Conservation (phyloP, 768 basidiomycete species). For the Hypsizygus marmoreus region DNA sequence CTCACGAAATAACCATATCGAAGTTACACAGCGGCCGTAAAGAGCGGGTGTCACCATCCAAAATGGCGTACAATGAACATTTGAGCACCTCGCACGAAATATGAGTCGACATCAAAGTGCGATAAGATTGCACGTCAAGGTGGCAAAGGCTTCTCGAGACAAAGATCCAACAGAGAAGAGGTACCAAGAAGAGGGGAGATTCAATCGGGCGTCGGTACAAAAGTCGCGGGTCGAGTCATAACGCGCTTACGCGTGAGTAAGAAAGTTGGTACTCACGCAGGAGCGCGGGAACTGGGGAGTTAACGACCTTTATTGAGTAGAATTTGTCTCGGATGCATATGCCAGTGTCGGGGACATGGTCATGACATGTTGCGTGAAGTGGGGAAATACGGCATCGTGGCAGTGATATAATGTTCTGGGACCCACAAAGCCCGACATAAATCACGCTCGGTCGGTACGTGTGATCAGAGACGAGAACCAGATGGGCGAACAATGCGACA, state of each 20-base stretch:
- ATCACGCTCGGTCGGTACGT: not conserved
- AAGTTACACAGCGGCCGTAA: too few species aligned
- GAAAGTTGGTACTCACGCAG: constrained; percentile 23
- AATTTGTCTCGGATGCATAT: not conserved
- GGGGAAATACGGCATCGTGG: not conserved
- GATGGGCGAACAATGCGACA: constrained; percentile 23
- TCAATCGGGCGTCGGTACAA: constrained; percentile 2
- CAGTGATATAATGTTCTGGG: constrained; percentile 3
- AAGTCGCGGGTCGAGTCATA: constrained; percentile 20
- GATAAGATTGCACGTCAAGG: too few species aligned
- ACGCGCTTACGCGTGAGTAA: not conserved
- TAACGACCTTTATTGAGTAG: not conserved
- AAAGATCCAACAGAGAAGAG: constrained; percentile 4
- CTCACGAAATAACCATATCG: too few species aligned
- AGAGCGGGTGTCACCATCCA: too few species aligned
- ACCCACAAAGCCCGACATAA: constrained; percentile 8
- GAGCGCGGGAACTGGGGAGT: constrained; percentile 18
- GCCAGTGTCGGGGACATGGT: not conserved
- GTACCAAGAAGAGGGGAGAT: constrained; percentile 3
- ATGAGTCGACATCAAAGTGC: too few species aligned
- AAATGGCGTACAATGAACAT: too few species aligned
- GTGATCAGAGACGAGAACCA: constrained; percentile 2
- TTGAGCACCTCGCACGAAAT: too few species aligned
- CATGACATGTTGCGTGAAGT: not conserved
- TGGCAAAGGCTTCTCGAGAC: constrained; percentile 12